phyloP scores from a whole-genome alignment of 192 early-diverging fungal species.

The Mortierella hygrophila region DNA sequence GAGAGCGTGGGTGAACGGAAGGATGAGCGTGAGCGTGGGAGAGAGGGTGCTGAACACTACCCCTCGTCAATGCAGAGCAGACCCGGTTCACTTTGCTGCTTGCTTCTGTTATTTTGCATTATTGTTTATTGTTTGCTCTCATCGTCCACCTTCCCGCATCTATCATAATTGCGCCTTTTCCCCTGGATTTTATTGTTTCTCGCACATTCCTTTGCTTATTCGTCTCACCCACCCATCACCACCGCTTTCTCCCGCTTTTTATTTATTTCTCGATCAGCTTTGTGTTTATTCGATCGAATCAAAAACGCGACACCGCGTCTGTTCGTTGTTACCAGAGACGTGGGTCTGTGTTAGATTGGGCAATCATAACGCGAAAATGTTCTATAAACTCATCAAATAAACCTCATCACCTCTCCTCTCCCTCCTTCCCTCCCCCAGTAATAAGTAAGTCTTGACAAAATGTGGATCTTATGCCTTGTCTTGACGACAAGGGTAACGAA shows the following conservation, averaged over 20 bases:
- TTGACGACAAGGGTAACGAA: neutral
- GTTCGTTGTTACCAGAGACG: neutral
- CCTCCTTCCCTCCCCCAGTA: too few species aligned
- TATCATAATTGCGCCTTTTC: neutral
- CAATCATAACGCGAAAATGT: neutral
- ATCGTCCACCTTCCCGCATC: neutral
- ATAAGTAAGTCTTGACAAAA: neutral
- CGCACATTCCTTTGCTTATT: neutral
- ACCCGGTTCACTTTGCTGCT: too few species aligned
- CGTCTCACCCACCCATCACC: neutral
- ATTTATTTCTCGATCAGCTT: neutral
- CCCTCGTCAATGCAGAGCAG: too few species aligned
- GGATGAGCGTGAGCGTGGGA: too few species aligned
- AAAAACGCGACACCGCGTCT: neutral
- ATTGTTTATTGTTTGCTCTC: neutral
- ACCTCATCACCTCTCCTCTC: neutral
- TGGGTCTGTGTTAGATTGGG: slow-evolving; percentile 2
- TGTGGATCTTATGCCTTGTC: neutral
- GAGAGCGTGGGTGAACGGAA: too few species aligned
- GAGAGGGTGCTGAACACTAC: too few species aligned
- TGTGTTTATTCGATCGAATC: neutral
- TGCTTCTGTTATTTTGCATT: neutral
- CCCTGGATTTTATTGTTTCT: neutral
- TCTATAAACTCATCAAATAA: neutral
- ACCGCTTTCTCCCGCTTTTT: neutral